These are phyloP conservation scores for Colletotrichum sp. DNA, from an alignment of 2,329 filamentous ascomycete species.

Conservation along the genomic window DNA sequence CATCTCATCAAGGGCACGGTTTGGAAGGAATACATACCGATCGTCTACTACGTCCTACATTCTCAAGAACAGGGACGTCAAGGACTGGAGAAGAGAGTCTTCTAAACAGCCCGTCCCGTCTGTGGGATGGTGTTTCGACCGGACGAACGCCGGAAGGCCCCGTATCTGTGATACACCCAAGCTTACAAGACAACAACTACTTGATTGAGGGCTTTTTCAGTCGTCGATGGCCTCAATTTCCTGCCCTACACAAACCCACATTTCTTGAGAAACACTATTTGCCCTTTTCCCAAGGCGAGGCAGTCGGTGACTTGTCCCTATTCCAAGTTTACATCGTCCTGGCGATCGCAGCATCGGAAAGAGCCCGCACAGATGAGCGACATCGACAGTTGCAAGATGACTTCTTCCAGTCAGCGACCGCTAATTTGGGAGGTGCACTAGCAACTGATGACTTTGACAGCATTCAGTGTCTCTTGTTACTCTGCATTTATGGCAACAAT, in stretches of 20 bases:
- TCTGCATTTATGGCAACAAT: conserved; percentile 30
- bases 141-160: neutral
- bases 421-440: conserved; percentile 18
- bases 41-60: neutral
- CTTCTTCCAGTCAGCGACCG: neutral
- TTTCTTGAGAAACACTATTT: conserved; percentile 21
- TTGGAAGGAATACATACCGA: neutral
- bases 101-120: conserved; percentile 18
- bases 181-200: neutral
- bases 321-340: conserved; percentile 29
- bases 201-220: conserved; percentile 28
- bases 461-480: conserved; percentile 28
- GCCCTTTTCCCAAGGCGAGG: neutral
- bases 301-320: neutral
- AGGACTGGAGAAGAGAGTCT: neutral
- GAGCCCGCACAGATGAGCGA: neutral
- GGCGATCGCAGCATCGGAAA: conserved; percentile 27
- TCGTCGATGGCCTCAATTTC: conserved; percentile 29
- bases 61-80: neutral
- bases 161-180: neutral
- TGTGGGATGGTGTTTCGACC: conserved; percentile 13
- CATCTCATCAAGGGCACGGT: neutral
- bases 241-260: conserved; percentile 25
- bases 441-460: conserved; percentile 26
- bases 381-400: neutral